Evolutionary conservation across 352 stramenopile genomes (phyloP).

Genomic region (Blastocystis sp.): DNA sequence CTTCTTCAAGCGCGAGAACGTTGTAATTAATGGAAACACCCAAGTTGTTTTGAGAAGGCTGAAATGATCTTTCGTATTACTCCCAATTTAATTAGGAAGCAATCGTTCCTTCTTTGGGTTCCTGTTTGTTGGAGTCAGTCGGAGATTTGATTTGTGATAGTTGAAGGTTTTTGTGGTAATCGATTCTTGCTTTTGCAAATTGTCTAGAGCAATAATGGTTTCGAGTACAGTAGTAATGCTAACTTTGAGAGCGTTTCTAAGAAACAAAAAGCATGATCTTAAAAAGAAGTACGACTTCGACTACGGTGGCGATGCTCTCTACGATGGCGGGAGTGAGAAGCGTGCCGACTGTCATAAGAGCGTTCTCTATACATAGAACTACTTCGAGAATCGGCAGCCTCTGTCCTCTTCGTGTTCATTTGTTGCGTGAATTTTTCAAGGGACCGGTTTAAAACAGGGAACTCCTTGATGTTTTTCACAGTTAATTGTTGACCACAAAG

Average conservation of each 20-base stretch:
- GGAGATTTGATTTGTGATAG: not conserved
- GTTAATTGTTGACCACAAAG: not conserved
- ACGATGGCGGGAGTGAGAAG: not conserved
- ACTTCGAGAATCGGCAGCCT: not conserved
- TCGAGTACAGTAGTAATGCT: not conserved
- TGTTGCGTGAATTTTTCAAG: not conserved
- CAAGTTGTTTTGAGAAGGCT: not conserved
- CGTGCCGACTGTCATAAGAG: not conserved
- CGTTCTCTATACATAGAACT: not conserved
- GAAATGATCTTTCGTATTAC: not conserved
- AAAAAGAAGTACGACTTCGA: not conserved
- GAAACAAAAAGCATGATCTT: too few species aligned
- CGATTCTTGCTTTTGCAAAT: too few species aligned
- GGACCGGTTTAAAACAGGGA: not conserved
- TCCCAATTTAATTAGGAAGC: not conserved
- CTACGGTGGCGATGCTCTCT: not conserved
- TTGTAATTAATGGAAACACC: constrained; percentile 12
- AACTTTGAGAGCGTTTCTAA: not conserved
- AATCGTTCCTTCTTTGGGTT: not conserved
- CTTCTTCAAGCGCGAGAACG: constrained; percentile 6
- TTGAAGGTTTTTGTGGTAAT: not conserved
- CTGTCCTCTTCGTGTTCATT: not conserved
- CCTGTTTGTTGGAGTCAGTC: not conserved
- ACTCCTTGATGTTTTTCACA: not conserved
- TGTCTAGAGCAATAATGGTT: not conserved